A percentile compares a stretch with the other conserved stretches of the same genome.
phyloP scores from a whole-genome alignment of 345 rosid genomes.

The Garcia nutans region DNA sequence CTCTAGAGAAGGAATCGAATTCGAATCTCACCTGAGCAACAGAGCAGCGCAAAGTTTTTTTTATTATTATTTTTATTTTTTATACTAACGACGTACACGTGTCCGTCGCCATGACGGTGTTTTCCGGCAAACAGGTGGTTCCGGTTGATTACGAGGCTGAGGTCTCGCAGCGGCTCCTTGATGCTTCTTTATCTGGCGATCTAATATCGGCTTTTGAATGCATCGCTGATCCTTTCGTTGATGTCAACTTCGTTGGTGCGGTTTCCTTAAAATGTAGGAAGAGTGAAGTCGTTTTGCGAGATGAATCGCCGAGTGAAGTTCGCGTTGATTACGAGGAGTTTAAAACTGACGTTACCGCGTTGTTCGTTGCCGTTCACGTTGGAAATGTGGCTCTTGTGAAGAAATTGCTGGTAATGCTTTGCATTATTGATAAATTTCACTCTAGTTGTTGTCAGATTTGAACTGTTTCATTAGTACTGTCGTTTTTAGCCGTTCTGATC shows the following conservation, averaged over 20 bases:
- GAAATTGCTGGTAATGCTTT: conserved; percentile 63
- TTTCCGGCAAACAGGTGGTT: conserved; percentile 84
- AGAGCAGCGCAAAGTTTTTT: conserved; percentile 12
- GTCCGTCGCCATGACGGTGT: conserved; percentile 56
- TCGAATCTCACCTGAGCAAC: conserved; percentile 15
- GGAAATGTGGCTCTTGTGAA: conserved; percentile 80
- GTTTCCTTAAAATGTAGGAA: conserved; percentile 67
- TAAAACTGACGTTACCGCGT: conserved; percentile 87
- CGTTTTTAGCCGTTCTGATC: conserved; percentile 6
- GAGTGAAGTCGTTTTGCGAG: conserved; percentile 64
- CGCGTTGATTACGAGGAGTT: conserved; percentile 73
- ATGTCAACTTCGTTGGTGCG: conserved; percentile 84
- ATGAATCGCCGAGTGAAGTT: conserved; percentile 63
- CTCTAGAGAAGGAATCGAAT: conserved; percentile 10
- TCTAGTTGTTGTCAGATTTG: neutral
- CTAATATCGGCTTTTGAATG: conserved; percentile 56
- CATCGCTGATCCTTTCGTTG: conserved; percentile 67
- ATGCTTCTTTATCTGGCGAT: conserved; percentile 68
- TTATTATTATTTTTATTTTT: too few relatives aligned
- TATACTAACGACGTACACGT: conserved; percentile 11
- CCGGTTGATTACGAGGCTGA: conserved; percentile 87
- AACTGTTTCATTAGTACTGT: conserved; percentile 9
- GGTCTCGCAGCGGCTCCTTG: conserved; percentile 81
- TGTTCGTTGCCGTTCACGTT: conserved; percentile 77
- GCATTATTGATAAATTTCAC: neutral